Evolutionary conservation across 768 basidiomycete species (phyloP).

Genomic region (Tephrocybe sp.): DNA sequence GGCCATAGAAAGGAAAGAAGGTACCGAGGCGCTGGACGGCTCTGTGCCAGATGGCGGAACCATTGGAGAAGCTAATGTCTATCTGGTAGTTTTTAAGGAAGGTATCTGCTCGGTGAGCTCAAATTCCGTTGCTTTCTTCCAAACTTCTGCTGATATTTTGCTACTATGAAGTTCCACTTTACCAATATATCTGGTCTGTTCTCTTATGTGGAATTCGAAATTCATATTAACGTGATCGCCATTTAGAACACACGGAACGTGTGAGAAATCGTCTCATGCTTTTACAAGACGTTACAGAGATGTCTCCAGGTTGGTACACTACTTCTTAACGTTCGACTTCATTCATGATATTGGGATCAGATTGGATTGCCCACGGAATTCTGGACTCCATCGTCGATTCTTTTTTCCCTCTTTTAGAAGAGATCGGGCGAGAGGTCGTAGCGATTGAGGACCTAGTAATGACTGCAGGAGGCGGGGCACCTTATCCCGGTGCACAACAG

Average conservation of each 20-base stretch:
- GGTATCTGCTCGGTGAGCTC: constrained; percentile 74
- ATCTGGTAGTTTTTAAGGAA: constrained; percentile 85
- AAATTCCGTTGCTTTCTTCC: neutral
- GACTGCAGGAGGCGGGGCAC: constrained; percentile 17
- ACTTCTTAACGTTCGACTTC: neutral
- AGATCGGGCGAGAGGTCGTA: constrained; percentile 79
- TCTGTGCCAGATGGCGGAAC: constrained; percentile 37
- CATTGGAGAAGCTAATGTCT: constrained; percentile 81
- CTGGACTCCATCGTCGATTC: constrained; percentile 94
- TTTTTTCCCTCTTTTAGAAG: constrained; percentile 82
- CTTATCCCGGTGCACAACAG: constrained; percentile 1
- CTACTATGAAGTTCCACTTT: constrained; percentile 83
- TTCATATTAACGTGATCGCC: neutral
- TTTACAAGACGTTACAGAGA: constrained; percentile 59
- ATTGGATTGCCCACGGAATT: constrained; percentile 93
- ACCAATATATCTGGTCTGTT: constrained; percentile 70
- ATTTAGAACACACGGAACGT: constrained; percentile 70
- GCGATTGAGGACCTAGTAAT: constrained; percentile 75
- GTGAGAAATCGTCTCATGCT: constrained; percentile 71
- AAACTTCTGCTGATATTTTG: constrained; percentile 4
- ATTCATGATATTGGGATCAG: constrained; percentile 37
- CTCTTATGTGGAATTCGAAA: neutral
- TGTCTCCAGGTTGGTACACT: constrained; percentile 68
- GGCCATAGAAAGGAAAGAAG: constrained; percentile 29
- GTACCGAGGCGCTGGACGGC: constrained; percentile 18